A percentile compares a stretch with the other conserved stretches of the same genome.
phyloP scores from a whole-genome alignment of 225 moss, liverwort and hornwort species.

The Polytrichum commune region DNA sequence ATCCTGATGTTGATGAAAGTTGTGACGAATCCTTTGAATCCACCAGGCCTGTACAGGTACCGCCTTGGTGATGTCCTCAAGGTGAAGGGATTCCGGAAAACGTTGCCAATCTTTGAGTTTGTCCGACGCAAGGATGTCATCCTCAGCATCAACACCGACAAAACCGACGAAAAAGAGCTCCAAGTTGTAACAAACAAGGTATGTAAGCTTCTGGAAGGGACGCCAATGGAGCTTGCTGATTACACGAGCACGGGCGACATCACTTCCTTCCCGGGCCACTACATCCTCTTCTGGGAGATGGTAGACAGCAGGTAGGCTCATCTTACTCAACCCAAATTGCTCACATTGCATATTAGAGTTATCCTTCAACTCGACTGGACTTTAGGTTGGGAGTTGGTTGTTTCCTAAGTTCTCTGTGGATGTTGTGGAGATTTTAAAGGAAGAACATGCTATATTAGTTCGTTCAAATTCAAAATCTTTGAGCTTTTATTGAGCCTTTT shows the following conservation, averaged over 20 bases:
- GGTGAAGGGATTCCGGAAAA: conserved; percentile 66
- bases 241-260: conserved; percentile 59
- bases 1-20: not conserved
- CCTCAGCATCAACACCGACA: conserved; percentile 62
- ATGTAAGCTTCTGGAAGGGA: conserved; percentile 22
- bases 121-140: conserved; percentile 62
- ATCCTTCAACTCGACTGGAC: too few relatives aligned
- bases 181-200: conserved; percentile 51
- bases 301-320: conserved; percentile 24
- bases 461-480: too few relatives aligned
- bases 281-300: conserved; percentile 81
- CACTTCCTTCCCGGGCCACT: conserved; percentile 50
- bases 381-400: too few relatives aligned
- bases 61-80: conserved; percentile 74
- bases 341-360: too few relatives aligned
- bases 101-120: conserved; percentile 55
- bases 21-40: not conserved
- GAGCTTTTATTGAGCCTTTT: too few relatives aligned
- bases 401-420: too few relatives aligned
- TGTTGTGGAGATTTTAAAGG: too few relatives aligned
- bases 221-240: conserved; percentile 65
- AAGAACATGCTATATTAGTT: too few relatives aligned
- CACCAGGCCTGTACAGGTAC: conserved; percentile 75
- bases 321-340: too few relatives aligned
- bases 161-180: conserved; percentile 79